Percentiles rank a stretch among this genome's conserved stretches.
phyloP scores from a whole-genome alignment of 2,329 filamentous ascomycete genomes.

The Berkeleyomyces basicola region DNA sequence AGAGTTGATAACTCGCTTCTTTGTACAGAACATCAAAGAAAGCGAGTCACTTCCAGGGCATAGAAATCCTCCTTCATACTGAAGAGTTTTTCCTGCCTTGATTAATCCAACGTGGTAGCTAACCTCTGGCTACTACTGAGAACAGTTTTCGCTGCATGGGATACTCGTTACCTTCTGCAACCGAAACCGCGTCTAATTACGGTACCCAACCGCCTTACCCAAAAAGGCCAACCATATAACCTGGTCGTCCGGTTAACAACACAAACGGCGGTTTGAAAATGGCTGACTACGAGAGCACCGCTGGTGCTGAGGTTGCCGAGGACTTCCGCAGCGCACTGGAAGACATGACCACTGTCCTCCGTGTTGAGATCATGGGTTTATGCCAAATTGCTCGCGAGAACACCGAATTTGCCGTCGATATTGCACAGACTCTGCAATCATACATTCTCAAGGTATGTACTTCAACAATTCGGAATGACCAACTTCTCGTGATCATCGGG shows the following conservation, averaged over 20 bases:
- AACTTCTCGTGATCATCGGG: neutral
- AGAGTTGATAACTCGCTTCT: neutral
- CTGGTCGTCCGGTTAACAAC: neutral
- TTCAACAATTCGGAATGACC: too few relatives aligned
- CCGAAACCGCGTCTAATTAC: neutral
- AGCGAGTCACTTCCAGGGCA: neutral
- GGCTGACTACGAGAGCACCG: constrained; percentile 10
- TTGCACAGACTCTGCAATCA: constrained; percentile 75
- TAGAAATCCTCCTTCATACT: neutral
- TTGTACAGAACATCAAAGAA: neutral
- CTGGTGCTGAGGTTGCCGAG: constrained; percentile 56
- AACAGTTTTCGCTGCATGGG: neutral
- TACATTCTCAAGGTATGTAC: constrained; percentile 83
- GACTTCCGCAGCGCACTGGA: constrained; percentile 90
- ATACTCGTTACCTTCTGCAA: neutral
- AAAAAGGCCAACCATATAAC: neutral
- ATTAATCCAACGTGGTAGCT: neutral
- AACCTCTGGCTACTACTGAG: neutral
- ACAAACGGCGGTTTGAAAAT: neutral
- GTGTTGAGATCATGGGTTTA: constrained; percentile 91
- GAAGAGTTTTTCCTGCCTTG: neutral
- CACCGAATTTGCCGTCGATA: constrained; percentile 85
- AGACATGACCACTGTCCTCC: constrained; percentile 78
- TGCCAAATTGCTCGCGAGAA: constrained; percentile 97
- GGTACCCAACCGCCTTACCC: neutral